Evolutionary conservation across 306 rosid species (phyloP).

Genomic region (Spatholobus suberectus): DNA sequence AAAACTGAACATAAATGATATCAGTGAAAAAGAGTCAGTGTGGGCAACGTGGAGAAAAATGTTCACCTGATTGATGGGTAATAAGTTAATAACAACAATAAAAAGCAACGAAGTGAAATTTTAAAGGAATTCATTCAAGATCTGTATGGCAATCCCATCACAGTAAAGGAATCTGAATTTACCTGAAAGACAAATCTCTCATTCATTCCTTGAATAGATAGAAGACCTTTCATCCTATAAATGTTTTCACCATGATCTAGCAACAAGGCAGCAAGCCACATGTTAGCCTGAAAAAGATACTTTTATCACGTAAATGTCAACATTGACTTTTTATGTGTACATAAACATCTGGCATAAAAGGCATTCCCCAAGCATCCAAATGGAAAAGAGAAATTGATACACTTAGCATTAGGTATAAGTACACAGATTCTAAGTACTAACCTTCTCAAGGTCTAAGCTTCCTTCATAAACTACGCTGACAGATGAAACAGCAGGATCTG

Average conservation of each 20-base stretch:
- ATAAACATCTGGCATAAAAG: no score
- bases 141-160: not conserved
- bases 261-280: no score
- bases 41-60: not conserved
- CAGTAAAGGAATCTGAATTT: conserved; percentile 32
- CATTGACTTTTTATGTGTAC: no score
- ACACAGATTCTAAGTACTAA: no score
- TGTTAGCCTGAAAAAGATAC: no score
- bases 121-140: not conserved
- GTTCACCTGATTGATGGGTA: no score
- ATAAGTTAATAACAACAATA: not conserved
- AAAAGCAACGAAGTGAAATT: not conserved
- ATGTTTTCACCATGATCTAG: no score
- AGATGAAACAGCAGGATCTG: conserved; percentile 93
- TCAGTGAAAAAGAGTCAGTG: not conserved
- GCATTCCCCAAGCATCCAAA: no score
- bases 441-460: conserved; percentile 94
- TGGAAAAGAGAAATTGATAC: no score
- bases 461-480: conserved; percentile 96
- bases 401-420: no score
- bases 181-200: conserved; percentile 98
- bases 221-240: conserved; percentile 91
- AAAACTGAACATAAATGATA: not conserved
- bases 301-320: no score
- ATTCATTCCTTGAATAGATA: conserved; percentile 84